Base-by-base conservation (phyloP, 768 basidiomycete genomes). In the Rhizopogon roseolus region DNA sequence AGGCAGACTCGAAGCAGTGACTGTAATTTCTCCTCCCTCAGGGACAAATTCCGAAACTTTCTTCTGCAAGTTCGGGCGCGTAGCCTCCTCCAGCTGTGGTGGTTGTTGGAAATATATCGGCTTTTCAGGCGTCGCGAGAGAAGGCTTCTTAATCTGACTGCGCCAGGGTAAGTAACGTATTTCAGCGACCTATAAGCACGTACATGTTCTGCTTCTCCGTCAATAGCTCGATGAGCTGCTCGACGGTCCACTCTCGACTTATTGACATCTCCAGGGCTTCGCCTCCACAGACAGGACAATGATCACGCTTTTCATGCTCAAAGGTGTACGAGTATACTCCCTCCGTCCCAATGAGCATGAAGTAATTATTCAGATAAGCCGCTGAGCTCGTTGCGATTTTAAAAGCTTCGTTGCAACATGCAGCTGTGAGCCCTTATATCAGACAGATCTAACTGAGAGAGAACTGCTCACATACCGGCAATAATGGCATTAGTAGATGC, bases 401-500 rank as follows among this genome's bases (percentile, higher is more conserved):
- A 78, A 99, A 96, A 14, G 97, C 97, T 71, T 99, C 97, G 63
- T 97, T 98, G 65, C 96, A 98, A 73, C 96, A 98, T 2, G 95
- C 90, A 38, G 96, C 96, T 90, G 57, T 25, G 36, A 34, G 51
- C 36, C 10, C 27, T 61, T 66, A 7, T 57, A 41, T 48, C 19
- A 36, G 25, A 36, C 28, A 13, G 10, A 36, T 40, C 6, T 38
- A 54, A 19, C 3, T 11, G 41, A 14, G n/a, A 13, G 14, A 9
- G 37, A 8, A 22, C 1, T 45, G 46, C 17, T 19, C 53, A 55
- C 79, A 40, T 59, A 90, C 93, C 94, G 45, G 97, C 91, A 54
- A 99, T 94, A 67, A 98, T 95, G 36, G 97, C 97, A 64, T 99
- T 99, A 14, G 97, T 99, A 1, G 92, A 95, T 2, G 97, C 97